Evolutionary conservation across 331 rosid genomes (phyloP).

Genomic region (Arachis monticola): DNA sequence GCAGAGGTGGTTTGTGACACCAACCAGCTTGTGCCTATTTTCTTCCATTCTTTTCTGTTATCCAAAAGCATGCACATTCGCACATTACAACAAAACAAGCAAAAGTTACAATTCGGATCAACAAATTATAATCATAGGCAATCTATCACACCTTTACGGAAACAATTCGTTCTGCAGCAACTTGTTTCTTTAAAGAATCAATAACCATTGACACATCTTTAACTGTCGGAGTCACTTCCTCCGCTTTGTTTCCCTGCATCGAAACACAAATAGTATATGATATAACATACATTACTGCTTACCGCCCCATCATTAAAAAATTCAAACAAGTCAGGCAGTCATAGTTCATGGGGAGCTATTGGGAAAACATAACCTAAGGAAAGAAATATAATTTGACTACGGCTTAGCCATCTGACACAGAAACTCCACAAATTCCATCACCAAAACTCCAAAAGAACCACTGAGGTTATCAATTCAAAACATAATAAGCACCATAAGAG

Average conservation of each 20-base stretch:
- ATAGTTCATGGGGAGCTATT: background rate
- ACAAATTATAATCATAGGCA: slow-evolving; percentile 11
- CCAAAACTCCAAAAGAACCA: slow-evolving; percentile 1
- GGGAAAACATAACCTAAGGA: background rate
- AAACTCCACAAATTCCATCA: background rate
- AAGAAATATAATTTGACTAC: background rate
- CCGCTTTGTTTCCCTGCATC: slow-evolving; percentile 49
- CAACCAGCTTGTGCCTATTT: slow-evolving; percentile 72
- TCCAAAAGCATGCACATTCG: slow-evolving; percentile 18
- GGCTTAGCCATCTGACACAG: background rate
- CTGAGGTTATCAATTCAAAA: background rate
- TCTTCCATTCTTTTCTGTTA: slow-evolving; percentile 85
- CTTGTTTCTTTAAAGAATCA: slow-evolving; percentile 81
- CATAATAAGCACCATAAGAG: slow-evolving; percentile 6
- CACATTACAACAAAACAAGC: background rate
- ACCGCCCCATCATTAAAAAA: background rate
- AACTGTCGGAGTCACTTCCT: slow-evolving; percentile 40
- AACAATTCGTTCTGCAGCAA: slow-evolving; percentile 61
- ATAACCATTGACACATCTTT: slow-evolving; percentile 65
- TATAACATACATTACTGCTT: slow-evolving; percentile 20
- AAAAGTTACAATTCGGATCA: slow-evolving; percentile 28
- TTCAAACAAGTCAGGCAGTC: slow-evolving; percentile 13
- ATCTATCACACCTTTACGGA: slow-evolving; percentile 62
- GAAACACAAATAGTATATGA: slow-evolving; percentile 4
- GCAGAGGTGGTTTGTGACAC: slow-evolving; percentile 60